Conservation (phyloP, 2,329 filamentous ascomycete genomes). For the Metarhizium humberi region DNA sequence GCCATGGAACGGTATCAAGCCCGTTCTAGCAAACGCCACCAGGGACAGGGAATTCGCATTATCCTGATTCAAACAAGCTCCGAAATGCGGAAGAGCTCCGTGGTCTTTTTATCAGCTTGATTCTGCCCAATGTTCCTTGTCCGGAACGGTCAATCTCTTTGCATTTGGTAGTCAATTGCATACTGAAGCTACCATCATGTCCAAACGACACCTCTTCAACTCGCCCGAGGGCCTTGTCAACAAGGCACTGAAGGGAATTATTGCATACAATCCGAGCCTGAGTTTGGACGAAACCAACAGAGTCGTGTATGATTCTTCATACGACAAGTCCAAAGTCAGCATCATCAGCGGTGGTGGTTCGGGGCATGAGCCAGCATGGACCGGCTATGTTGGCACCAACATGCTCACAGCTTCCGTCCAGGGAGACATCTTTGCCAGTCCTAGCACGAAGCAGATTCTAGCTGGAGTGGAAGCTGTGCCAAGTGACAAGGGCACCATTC, state of each 20-base stretch:
- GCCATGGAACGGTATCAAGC: neutral
- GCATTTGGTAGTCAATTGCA: neutral
- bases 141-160: neutral
- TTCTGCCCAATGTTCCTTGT: neutral
- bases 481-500: constrained; percentile 45
- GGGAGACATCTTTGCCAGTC: constrained; percentile 56
- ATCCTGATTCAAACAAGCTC: neutral
- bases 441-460: constrained; percentile 53
- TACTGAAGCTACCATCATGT: constrained; percentile 27
- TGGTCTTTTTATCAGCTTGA: neutral
- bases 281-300: constrained; percentile 40
- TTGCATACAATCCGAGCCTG: constrained; percentile 43
- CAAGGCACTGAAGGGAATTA: constrained; percentile 40
- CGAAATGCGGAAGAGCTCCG: neutral
- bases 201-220: constrained; percentile 42
- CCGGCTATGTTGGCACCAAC: constrained; percentile 53
- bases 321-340: constrained; percentile 35
- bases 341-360: constrained; percentile 48
- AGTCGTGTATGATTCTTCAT: constrained; percentile 39
- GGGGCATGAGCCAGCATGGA: constrained; percentile 53
- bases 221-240: constrained; percentile 43
- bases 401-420: constrained; percentile 52
- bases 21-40: neutral
- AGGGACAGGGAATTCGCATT: neutral
- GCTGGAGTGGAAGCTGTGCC: constrained; percentile 46